Conservation (phyloP, 208 protist genomes). For the Leishmania major region DNA sequence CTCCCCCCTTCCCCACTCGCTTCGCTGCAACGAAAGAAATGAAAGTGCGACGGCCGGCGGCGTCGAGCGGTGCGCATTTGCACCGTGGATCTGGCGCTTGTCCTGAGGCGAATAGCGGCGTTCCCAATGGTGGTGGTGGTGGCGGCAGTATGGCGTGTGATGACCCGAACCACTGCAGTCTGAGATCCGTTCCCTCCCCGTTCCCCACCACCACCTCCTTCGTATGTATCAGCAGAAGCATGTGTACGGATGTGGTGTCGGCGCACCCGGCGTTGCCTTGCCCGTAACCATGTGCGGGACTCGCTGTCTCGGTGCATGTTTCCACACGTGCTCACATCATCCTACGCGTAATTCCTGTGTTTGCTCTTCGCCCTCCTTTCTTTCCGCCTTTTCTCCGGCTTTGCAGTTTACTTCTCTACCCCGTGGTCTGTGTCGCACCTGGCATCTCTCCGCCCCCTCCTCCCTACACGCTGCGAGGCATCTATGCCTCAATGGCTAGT, state of each 20-base stretch:
- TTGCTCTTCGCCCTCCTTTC: not conserved
- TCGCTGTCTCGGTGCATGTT: not conserved
- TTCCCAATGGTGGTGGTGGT: not conserved
- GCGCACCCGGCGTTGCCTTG: not conserved
- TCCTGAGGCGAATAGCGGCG: not conserved
- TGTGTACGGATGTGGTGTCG: not conserved
- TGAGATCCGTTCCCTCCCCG: not conserved
- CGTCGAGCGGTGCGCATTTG: not conserved
- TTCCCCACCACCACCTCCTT: not conserved
- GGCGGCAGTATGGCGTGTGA: not conserved
- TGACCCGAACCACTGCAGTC: not conserved
- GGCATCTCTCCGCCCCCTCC: not conserved
- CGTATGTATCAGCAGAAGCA: not conserved
- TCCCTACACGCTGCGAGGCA: not conserved
- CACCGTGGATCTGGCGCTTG: not conserved
- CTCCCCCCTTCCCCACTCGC: not conserved
- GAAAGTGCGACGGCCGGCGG: not conserved
- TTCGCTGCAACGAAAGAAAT: not conserved
- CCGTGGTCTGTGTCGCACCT: not conserved
- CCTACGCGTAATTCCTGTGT: not conserved
- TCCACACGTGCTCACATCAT: not conserved
- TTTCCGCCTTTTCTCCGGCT: not conserved
- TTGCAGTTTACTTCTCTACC: not conserved
- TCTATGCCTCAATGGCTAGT: constrained; percentile 1
- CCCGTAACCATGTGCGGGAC: not conserved